Conservation (phyloP, 1,139 yeast species). For the Lodderomyces theae region DNA sequence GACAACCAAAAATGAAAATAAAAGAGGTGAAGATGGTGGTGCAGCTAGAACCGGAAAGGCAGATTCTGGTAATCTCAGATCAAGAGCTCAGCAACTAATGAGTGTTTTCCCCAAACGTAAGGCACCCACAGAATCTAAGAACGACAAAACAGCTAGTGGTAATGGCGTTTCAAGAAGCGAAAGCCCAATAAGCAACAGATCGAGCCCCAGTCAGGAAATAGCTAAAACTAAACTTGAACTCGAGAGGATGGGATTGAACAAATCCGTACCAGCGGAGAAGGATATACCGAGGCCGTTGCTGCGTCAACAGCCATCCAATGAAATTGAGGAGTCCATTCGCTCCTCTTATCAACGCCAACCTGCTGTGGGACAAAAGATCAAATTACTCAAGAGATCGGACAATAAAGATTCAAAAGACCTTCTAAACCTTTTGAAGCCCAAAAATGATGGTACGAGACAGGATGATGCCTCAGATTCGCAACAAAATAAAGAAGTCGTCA, state of each 20-base stretch:
- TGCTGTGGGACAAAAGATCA: constrained; percentile 28
- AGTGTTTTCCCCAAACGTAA: constrained; percentile 30
- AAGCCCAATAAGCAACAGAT: background rate
- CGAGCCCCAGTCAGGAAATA: background rate
- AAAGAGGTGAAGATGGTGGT: constrained; percentile 13
- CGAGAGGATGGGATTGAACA: constrained; percentile 4
- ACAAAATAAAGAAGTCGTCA: background rate
- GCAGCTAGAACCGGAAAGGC: constrained; percentile 13
- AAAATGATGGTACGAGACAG: constrained; percentile 3
- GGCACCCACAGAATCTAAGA: background rate
- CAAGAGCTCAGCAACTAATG: constrained; percentile 40
- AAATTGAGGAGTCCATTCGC: constrained; percentile 21
- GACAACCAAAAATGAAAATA: constrained; percentile 28
- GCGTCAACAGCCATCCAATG: constrained; percentile 19
- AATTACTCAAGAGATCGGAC: constrained; percentile 30
- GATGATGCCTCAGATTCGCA: background rate
- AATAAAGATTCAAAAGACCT: constrained; percentile 15
- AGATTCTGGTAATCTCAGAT: constrained; percentile 28
- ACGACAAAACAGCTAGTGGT: background rate
- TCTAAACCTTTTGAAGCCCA: constrained; percentile 14
- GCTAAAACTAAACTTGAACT: constrained; percentile 6
- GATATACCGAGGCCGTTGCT: background rate
- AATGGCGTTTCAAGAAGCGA: background rate
- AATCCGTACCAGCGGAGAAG: background rate
- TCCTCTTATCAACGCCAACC: constrained; percentile 10